Percentiles rank a stretch among this genome's conserved stretches.
phyloP scores from a whole-genome alignment of 306 rosid species.

The Cicer arietinum region DNA sequence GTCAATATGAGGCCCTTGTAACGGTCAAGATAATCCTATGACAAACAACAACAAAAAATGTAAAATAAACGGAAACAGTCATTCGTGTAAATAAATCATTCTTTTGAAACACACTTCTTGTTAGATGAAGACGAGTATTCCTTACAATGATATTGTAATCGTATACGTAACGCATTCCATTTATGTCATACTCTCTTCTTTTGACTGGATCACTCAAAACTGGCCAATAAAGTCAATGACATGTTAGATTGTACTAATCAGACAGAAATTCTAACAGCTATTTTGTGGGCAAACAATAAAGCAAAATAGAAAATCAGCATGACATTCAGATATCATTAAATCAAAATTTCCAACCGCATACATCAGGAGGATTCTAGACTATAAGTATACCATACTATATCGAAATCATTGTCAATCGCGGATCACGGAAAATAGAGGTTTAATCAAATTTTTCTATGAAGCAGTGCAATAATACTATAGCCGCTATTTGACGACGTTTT shows the following conservation, averaged over 20 bases:
- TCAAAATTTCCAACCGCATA: slow-evolving; percentile 16
- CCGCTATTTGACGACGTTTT: too few relatives aligned
- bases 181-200: slow-evolving; percentile 81
- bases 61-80: slow-evolving; percentile 23
- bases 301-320: slow-evolving; percentile 1
- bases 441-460: too few relatives aligned
- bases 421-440: too few relatives aligned
- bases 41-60: not conserved
- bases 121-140: slow-evolving; percentile 16
- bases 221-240: slow-evolving; percentile 49
- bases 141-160: slow-evolving; percentile 90
- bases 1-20: slow-evolving; percentile 97
- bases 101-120: not conserved
- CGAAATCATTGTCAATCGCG: too few relatives aligned
- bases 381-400: too few relatives aligned
- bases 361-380: not conserved
- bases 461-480: too few relatives aligned
- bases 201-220: slow-evolving; percentile 94
- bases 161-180: slow-evolving; percentile 77
- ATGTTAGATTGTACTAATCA: slow-evolving; percentile 48
- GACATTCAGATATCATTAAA: slow-evolving; percentile 13
- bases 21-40: slow-evolving; percentile 93
- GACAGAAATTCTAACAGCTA: slow-evolving; percentile 27
- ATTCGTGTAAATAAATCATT: slow-evolving; percentile 17
- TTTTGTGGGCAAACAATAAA: not conserved